Evolutionary conservation across 2,329 filamentous ascomycete species (phyloP).

Genomic region (Onygenales sp.): DNA sequence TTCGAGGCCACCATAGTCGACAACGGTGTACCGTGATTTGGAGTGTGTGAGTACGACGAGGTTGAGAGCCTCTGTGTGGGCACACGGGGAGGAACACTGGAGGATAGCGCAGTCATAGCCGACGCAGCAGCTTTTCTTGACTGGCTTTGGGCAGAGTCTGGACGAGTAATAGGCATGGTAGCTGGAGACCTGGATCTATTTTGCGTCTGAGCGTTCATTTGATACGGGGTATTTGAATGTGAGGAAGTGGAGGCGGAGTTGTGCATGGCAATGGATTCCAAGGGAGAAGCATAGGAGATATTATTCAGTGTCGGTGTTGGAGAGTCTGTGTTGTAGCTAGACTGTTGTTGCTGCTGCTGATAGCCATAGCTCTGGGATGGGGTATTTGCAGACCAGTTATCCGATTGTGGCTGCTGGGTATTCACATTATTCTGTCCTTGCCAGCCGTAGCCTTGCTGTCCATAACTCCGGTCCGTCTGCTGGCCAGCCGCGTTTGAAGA

Average conservation of each 20-base stretch:
- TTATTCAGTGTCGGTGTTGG: background rate
- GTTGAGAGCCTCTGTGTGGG: background rate
- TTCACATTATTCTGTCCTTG: slow-evolving; percentile 5
- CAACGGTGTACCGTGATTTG: background rate
- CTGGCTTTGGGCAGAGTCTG: slow-evolving; percentile 7
- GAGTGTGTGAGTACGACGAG: background rate
- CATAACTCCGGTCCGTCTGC: slow-evolving; percentile 4
- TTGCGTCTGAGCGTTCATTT: background rate
- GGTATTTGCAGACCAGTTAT: slow-evolving; percentile 6
- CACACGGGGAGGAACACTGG: slow-evolving; percentile 1
- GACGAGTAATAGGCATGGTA: slow-evolving; percentile 1
- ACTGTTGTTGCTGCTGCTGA: slow-evolving; percentile 7
- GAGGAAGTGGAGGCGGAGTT: background rate
- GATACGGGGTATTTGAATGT: background rate
- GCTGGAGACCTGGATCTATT: background rate
- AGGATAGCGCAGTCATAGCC: slow-evolving; percentile 11
- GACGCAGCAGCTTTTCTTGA: slow-evolving; percentile 8
- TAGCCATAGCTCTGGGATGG: background rate
- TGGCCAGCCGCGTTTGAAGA: slow-evolving; percentile 2
- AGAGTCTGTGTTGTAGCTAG: background rate
- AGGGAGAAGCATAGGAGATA: background rate
- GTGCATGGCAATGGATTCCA: background rate
- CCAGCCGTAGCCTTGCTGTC: slow-evolving; percentile 8
- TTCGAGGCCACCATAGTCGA: background rate
- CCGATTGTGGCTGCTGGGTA: background rate